Percentiles rank a stretch among this genome's conserved stretches.
These are phyloP conservation scores for Panus rudis DNA, from an alignment of 768 basidiomycete species.

Conservation along the genomic window DNA sequence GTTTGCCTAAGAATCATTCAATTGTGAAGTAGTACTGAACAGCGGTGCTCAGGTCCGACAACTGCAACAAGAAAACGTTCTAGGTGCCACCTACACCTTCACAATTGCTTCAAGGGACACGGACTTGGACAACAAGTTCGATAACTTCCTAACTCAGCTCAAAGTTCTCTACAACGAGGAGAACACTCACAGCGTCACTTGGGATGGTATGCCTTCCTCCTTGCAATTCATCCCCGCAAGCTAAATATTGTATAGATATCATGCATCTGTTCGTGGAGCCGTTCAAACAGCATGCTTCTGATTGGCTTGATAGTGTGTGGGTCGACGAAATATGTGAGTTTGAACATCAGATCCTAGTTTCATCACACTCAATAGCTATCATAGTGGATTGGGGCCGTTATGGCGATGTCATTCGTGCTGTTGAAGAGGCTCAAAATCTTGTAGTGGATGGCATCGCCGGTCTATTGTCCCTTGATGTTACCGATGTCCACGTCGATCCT, in stretches of 20 bases:
- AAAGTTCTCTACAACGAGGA: conserved; percentile 58
- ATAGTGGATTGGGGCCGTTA: conserved; percentile 23
- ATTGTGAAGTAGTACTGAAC: not conserved
- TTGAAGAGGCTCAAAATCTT: conserved; percentile 6
- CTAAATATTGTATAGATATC: conserved; percentile 10
- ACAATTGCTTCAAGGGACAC: conserved; percentile 42
- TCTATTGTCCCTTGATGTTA: not conserved
- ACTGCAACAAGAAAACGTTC: conserved; percentile 35
- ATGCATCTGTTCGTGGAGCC: conserved; percentile 12
- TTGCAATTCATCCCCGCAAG: not conserved
- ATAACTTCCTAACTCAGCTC: conserved; percentile 38
- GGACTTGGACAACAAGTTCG: conserved; percentile 54
- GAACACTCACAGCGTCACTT: conserved; percentile 39
- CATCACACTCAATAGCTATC: not conserved
- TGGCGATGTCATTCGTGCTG: conserved; percentile 10
- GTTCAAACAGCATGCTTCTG: conserved; percentile 14
- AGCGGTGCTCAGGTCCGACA: conserved; percentile 38
- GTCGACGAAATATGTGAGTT: conserved; percentile 16
- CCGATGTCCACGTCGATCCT: conserved; percentile 1
- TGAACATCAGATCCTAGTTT: not conserved
- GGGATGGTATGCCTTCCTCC: conserved; percentile 35
- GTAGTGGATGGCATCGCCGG: conserved; percentile 1
- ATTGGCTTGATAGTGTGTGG: conserved; percentile 22
- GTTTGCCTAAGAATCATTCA: conserved; percentile 3
- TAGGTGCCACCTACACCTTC: conserved; percentile 38